A percentile compares a stretch with the other conserved stretches of the same genome.
These are phyloP conservation scores for Lentinula raphanica DNA, from an alignment of 768 basidiomycete species.

Conservation along the genomic window DNA sequence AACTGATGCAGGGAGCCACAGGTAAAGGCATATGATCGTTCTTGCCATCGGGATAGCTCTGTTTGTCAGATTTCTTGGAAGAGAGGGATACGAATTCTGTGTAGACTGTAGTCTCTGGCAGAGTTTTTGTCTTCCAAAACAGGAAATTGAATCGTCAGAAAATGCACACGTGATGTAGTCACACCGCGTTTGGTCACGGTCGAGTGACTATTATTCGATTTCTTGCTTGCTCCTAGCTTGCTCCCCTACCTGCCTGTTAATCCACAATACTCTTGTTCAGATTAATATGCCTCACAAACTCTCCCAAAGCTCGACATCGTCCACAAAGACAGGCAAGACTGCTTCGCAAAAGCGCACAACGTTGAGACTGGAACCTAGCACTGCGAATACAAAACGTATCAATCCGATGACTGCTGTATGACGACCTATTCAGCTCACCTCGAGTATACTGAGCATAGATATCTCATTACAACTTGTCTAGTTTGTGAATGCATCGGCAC, in stretches of 20 bases:
- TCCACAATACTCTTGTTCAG: neutral
- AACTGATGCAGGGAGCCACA: neutral
- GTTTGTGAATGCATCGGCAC: slow-evolving; percentile 14
- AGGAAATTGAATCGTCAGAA: too few species aligned
- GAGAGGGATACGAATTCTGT: too few species aligned
- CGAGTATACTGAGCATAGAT: neutral
- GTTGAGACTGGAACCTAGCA: slow-evolving; percentile 2
- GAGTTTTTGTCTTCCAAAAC: too few species aligned
- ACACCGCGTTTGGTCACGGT: too few species aligned
- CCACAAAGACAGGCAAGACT: neutral
- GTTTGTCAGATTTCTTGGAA: too few species aligned
- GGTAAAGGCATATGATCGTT: too few species aligned
- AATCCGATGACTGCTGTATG: slow-evolving; percentile 22
- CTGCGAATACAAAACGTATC: slow-evolving; percentile 9
- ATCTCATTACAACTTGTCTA: slow-evolving; percentile 1
- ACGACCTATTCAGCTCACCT: neutral
- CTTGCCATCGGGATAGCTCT: too few species aligned
- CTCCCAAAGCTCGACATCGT: neutral
- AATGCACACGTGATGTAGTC: too few species aligned
- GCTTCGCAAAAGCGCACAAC: neutral
- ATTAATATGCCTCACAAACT: neutral
- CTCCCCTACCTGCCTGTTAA: neutral
- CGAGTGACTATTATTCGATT: too few species aligned
- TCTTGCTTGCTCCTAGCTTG: neutral
- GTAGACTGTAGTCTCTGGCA: too few species aligned